Percentiles rank a stretch among this genome's conserved stretches.
Conservation (phyloP, 2,329 filamentous ascomycete genomes). For the Diaporthe citri region DNA sequence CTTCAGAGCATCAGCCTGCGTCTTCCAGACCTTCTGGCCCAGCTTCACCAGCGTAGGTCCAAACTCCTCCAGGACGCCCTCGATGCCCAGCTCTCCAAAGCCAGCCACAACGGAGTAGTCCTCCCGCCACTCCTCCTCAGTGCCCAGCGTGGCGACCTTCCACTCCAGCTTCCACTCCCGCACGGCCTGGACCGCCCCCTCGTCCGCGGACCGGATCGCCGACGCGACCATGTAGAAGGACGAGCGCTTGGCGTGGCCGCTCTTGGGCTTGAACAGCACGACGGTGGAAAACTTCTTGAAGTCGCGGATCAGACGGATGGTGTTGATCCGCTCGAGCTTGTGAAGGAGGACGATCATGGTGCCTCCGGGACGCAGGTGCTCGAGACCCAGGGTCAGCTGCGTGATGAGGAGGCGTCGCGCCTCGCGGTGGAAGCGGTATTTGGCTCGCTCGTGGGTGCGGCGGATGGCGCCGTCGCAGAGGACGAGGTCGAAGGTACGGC, state of each 20-base stretch:
- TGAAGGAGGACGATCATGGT: constrained; percentile 66
- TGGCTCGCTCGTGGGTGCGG: constrained; percentile 50
- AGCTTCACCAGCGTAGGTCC: constrained; percentile 49
- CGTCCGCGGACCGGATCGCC: constrained; percentile 50
- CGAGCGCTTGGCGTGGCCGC: constrained; percentile 55
- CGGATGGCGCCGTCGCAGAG: constrained; percentile 63
- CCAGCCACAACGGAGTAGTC: background rate
- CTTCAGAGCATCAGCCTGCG: constrained; percentile 50
- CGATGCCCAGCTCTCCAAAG: constrained; percentile 27
- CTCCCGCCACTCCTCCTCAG: constrained; percentile 43
- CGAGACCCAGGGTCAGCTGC: constrained; percentile 60
- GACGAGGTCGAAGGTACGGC: constrained; percentile 57
- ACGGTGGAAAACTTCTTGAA: constrained; percentile 59
- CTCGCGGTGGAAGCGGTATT: constrained; percentile 53
- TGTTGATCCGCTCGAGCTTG: constrained; percentile 57
- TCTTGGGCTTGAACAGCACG: constrained; percentile 58
- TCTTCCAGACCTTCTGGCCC: constrained; percentile 51
- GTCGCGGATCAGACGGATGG: constrained; percentile 51
- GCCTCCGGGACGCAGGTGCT: constrained; percentile 59
- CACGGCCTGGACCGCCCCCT: constrained; percentile 52
- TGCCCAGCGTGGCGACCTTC: constrained; percentile 54
- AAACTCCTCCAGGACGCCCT: constrained; percentile 52
- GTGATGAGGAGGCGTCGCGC: constrained; percentile 50
- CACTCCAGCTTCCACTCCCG: constrained; percentile 56
- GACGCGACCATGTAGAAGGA: constrained; percentile 68